Evolutionary conservation across 2,329 filamentous ascomycete genomes (phyloP).

Genomic region (Trichoderma koningii): DNA sequence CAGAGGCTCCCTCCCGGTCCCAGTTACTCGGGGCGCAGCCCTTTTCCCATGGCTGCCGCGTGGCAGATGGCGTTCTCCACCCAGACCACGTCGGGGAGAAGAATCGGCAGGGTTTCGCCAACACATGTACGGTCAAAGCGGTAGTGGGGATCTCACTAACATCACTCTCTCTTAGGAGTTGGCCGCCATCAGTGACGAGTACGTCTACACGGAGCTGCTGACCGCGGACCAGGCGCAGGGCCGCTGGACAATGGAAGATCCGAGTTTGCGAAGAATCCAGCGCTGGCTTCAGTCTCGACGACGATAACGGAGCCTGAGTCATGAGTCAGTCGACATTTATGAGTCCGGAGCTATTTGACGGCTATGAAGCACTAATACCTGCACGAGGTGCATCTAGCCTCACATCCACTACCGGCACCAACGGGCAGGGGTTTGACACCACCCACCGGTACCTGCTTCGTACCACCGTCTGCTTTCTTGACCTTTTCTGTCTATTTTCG

Average conservation of each 20-base stretch:
- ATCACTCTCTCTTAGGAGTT: conserved; percentile 51
- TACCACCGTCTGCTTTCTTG: neutral
- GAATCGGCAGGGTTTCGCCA: neutral
- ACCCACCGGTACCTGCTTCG: neutral
- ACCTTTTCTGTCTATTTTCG: neutral
- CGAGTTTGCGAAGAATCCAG: conserved; percentile 57
- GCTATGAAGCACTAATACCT: neutral
- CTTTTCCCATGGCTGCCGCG: neutral
- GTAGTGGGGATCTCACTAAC: neutral
- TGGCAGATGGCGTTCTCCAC: conserved; percentile 8
- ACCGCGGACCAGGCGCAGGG: conserved; percentile 56
- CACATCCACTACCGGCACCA: neutral
- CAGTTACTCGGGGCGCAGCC: neutral
- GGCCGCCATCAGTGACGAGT: conserved; percentile 59
- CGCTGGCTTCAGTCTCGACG: conserved; percentile 56
- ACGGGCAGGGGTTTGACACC: neutral
- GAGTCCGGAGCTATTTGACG: neutral
- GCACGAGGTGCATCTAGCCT: neutral
- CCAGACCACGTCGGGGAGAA: conserved; percentile 10
- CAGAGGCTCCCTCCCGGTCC: neutral
- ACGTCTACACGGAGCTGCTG: conserved; percentile 58
- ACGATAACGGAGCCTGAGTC: conserved; percentile 26
- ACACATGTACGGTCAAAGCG: conserved; percentile 8
- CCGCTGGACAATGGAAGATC: conserved; percentile 66
- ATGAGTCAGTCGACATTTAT: neutral